phyloP scores from a whole-genome alignment of 2,329 filamentous ascomycete genomes.

The Sphaerulina vaccinii region DNA sequence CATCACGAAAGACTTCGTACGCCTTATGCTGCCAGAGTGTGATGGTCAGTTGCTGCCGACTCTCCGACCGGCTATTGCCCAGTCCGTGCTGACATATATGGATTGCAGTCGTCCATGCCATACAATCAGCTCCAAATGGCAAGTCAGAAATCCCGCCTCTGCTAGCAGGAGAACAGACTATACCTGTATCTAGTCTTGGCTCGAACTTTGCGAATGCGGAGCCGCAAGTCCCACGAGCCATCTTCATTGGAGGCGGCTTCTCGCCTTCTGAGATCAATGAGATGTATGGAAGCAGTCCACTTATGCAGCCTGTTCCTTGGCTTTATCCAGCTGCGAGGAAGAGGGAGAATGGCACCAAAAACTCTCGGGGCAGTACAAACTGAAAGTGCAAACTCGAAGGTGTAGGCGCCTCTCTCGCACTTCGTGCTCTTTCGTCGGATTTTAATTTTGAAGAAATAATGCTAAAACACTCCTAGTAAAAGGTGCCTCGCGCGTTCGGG shows the following conservation, averaged over 20 bases:
- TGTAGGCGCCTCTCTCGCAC: too few relatives aligned
- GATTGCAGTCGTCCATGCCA: constrained; percentile 28
- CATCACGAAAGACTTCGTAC: constrained; percentile 21
- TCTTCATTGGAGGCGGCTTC: constrained; percentile 31
- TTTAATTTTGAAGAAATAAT: too few relatives aligned
- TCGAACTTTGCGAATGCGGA: constrained; percentile 20
- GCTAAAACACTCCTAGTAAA: too few relatives aligned
- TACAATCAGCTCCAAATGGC: constrained; percentile 20
- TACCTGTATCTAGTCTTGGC: constrained; percentile 24
- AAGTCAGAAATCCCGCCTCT: constrained; percentile 26
- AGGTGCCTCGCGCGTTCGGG: too few relatives aligned
- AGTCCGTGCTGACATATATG: not conserved
- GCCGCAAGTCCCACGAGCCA: constrained; percentile 22
- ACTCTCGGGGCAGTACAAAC: too few relatives aligned
- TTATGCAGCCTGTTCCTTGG: constrained; percentile 23
- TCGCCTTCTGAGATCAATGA: constrained; percentile 23
- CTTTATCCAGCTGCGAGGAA: constrained; percentile 21
- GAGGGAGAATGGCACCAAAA: constrained; percentile 6
- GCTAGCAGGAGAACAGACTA: constrained; percentile 20
- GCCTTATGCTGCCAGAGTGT: constrained; percentile 25
- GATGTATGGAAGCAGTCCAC: constrained; percentile 15
- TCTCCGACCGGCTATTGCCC: not conserved
- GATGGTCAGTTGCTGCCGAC: constrained; percentile 16
- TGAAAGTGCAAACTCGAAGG: too few relatives aligned
- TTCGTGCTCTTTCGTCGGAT: too few relatives aligned